Conservation (phyloP, 768 basidiomycete genomes). For the Suillus subaureus region DNA sequence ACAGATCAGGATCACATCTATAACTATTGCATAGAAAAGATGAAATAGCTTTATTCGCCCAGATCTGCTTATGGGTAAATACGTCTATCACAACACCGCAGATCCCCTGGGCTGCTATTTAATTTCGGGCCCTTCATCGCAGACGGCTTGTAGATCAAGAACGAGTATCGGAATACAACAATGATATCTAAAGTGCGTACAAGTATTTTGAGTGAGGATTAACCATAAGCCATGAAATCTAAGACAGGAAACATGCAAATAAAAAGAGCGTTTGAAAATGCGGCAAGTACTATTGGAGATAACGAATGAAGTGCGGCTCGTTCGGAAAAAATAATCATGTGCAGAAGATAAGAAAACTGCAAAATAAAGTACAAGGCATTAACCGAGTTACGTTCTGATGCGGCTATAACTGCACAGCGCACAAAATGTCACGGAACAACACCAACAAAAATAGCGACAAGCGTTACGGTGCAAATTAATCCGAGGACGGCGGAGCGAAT, state of each 20-base stretch:
- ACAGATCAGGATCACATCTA: neutral
- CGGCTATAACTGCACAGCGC: conserved; percentile 11
- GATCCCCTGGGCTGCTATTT: neutral
- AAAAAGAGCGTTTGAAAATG: neutral
- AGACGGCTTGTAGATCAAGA: neutral
- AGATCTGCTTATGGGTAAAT: neutral
- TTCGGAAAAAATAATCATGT: neutral
- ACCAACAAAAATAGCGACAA: conserved; percentile 36
- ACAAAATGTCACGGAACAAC: conserved; percentile 23
- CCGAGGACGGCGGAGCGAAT: conserved; percentile 56
- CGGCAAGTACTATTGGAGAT: neutral
- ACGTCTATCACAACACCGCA: neutral
- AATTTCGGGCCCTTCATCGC: neutral
- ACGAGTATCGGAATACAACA: neutral
- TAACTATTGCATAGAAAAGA: neutral
- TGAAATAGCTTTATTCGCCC: neutral
- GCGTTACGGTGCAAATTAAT: conserved; percentile 36
- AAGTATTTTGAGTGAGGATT: neutral
- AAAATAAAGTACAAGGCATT: neutral
- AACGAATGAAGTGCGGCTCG: neutral
- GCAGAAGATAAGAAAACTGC: neutral
- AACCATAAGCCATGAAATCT: neutral
- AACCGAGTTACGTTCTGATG: neutral
- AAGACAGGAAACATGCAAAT: neutral
- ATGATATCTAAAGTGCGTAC: neutral